phyloP scores from a whole-genome alignment of 371 early-diverging fungal genomes.

The Chytridium lagenaria region DNA sequence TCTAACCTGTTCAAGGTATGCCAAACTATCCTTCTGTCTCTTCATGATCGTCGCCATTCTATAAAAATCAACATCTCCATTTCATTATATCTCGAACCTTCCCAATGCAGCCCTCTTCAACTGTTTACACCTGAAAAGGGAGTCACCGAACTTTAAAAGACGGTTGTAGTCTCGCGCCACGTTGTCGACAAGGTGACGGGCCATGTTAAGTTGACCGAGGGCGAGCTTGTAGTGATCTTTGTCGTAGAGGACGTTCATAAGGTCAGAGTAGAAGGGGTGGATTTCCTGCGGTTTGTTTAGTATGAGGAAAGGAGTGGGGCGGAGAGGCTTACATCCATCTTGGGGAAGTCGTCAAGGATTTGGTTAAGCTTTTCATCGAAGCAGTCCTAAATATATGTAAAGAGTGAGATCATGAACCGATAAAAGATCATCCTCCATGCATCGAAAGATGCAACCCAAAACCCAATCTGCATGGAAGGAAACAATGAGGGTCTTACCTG shows the following conservation, averaged over 20 bases:
- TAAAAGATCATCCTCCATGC: no score
- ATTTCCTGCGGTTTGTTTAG: no score
- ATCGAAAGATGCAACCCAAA: no score
- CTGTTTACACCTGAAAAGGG: constrained; percentile 99
- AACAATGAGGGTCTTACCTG: constrained; percentile 59
- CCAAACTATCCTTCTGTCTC: constrained; percentile 97
- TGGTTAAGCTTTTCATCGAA: constrained; percentile 95
- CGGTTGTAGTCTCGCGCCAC: constrained; percentile 98
- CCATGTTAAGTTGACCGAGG: constrained; percentile 98
- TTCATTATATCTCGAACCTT: constrained; percentile 30
- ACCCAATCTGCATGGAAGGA: neutral
- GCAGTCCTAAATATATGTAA: constrained; percentile 63
- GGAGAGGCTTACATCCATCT: no score
- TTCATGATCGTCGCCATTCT: constrained; percentile 99
- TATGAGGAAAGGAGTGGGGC: no score
- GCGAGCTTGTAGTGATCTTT: constrained; percentile 99
- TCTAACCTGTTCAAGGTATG: constrained; percentile 99
- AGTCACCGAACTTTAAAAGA: constrained; percentile 99
- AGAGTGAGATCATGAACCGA: no score
- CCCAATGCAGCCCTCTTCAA: constrained; percentile 99
- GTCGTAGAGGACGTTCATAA: constrained; percentile 99
- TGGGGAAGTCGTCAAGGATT: constrained; percentile 98
- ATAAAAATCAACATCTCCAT: neutral
- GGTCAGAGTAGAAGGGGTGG: constrained; percentile 99
- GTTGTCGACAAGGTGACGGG: constrained; percentile 93